These are phyloP conservation scores for Linanthus parryae DNA, from an alignment of 148 eudicot species.

Conservation along the genomic window DNA sequence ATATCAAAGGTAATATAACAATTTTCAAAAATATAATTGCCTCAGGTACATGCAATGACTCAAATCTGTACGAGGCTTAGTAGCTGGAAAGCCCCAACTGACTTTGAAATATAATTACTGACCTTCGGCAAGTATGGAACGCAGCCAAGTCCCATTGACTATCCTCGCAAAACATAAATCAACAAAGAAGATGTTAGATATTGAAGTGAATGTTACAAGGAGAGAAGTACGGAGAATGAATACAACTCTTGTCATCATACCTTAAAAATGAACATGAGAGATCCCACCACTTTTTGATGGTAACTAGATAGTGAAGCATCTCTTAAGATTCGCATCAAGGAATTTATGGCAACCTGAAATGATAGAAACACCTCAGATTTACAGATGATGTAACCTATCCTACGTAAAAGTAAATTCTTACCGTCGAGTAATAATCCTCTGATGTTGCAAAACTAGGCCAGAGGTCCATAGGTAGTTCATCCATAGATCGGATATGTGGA, in stretches of 20 bases:
- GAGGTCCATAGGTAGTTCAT: slow-evolving; percentile 87
- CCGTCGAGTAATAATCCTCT: slow-evolving; percentile 96
- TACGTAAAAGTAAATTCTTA: slow-evolving; percentile 24
- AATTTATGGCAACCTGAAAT: slow-evolving; percentile 96
- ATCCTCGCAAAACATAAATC: slow-evolving; percentile 29
- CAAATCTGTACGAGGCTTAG: no score
- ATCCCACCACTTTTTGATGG: slow-evolving; percentile 94
- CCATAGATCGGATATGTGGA: slow-evolving; percentile 76
- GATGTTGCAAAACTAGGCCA: slow-evolving; percentile 97
- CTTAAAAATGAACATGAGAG: slow-evolving; percentile 97
- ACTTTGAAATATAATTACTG: slow-evolving; percentile 23
- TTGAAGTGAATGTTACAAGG: slow-evolving; percentile 1
- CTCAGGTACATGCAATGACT: no score
- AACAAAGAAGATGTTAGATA: slow-evolving; percentile 7
- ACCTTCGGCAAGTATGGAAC: slow-evolving; percentile 97
- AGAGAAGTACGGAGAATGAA: not conserved
- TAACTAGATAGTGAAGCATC: slow-evolving; percentile 94
- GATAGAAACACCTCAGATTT: slow-evolving; percentile 13
- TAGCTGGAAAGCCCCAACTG: no score
- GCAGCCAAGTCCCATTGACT: slow-evolving; percentile 98
- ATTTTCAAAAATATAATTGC: no score
- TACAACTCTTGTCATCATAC: slow-evolving; percentile 26
- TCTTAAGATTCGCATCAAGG: slow-evolving; percentile 94
- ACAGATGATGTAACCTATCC: not conserved
- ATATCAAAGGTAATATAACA: no score